Evolutionary conservation across 805 yeast species (phyloP).

Genomic region (Candida silvatica): DNA sequence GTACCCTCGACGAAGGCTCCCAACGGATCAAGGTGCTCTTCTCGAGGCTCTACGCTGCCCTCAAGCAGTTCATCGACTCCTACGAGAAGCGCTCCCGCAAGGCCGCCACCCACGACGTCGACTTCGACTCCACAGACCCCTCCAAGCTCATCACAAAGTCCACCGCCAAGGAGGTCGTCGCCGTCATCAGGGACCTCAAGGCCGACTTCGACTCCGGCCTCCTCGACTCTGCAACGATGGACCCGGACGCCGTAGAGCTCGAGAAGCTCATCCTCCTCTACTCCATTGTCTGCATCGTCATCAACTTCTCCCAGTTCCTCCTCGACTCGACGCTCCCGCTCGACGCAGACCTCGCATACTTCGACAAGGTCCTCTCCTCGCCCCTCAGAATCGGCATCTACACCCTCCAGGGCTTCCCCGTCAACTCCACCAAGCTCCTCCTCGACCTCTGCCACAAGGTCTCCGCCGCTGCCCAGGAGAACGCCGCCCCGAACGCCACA

Average conservation of each 20-base stretch:
- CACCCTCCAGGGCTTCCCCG: constrained; percentile 31
- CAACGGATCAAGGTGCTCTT: constrained; percentile 9
- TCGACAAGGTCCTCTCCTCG: constrained; percentile 30
- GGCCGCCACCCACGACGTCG: constrained; percentile 1
- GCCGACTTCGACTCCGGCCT: constrained; percentile 1
- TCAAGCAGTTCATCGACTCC: constrained; percentile 11
- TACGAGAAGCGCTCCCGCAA: constrained; percentile 1
- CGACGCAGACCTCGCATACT: constrained; percentile 36
- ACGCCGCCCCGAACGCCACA: constrained; percentile 7
- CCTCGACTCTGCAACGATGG: neutral
- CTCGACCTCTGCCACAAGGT: neutral
- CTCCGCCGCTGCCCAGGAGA: neutral
- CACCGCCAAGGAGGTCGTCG: neutral
- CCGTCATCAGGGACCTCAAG: constrained; percentile 5
- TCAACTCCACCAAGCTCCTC: constrained; percentile 10
- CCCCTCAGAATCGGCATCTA: constrained; percentile 25
- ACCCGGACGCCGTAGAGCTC: constrained; percentile 9
- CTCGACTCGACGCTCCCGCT: constrained; percentile 34
- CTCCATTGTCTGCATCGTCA: constrained; percentile 11
- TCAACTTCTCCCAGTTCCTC: constrained; percentile 19
- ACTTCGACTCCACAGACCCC: neutral
- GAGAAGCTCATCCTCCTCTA: constrained; percentile 17
- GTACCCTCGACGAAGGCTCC: constrained; percentile 1
- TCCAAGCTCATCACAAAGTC: neutral
- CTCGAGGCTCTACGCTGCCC: constrained; percentile 9